These are phyloP conservation scores for Cylindricascospora bacillispora DNA, from an alignment of 1,139 yeast species.

Conservation along the genomic window DNA sequence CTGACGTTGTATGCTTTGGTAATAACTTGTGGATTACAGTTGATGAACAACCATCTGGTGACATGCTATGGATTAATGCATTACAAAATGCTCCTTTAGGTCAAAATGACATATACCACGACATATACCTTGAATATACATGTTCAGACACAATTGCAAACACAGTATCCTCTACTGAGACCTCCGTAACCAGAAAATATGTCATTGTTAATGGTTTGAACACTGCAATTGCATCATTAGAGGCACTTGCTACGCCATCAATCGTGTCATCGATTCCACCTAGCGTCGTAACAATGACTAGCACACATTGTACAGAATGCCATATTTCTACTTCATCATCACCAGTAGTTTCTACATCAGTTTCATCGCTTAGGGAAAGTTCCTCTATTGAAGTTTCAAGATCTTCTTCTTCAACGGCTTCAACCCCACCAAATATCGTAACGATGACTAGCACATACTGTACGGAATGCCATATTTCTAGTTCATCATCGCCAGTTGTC, in stretches of 20 bases:
- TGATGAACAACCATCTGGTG: constrained; percentile 12
- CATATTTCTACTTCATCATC: too few relatives aligned
- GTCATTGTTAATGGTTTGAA: constrained; percentile 12
- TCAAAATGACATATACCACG: constrained; percentile 14
- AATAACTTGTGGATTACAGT: constrained; percentile 12
- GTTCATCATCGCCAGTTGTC: too few relatives aligned
- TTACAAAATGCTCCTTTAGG: constrained; percentile 16
- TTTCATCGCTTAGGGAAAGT: not conserved
- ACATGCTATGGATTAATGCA: constrained; percentile 20
- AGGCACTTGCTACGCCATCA: not conserved
- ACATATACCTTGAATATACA: constrained; percentile 12
- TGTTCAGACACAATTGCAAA: constrained; percentile 21
- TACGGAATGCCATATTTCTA: too few relatives aligned
- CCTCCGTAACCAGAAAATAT: constrained; percentile 10
- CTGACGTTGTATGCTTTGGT: constrained; percentile 14
- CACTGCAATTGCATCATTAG: constrained; percentile 5
- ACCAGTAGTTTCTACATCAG: constrained; percentile 1
- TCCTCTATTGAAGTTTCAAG: too few relatives aligned
- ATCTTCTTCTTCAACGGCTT: too few relatives aligned
- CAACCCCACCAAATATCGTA: too few relatives aligned
- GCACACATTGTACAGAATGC: too few relatives aligned
- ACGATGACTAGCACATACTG: too few relatives aligned
- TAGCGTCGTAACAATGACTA: too few relatives aligned
- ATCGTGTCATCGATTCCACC: constrained; percentile 1
- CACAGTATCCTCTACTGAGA: constrained; percentile 14